These are phyloP conservation scores for Polygonum aviculare DNA, from an alignment of 148 eudicot species.

Conservation along the genomic window DNA sequence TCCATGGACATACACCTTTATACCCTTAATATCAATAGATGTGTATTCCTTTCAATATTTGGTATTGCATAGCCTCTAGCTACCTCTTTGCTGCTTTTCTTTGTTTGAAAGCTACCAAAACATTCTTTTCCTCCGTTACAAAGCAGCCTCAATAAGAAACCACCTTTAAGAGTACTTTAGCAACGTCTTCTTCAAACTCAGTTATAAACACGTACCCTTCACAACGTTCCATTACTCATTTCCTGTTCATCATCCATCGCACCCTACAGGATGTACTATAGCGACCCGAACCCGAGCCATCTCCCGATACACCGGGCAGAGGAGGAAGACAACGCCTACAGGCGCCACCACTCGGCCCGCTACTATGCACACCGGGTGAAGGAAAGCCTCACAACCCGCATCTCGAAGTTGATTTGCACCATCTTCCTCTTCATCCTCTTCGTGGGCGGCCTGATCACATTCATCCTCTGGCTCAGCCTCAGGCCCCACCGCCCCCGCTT, in stretches of 20 bases:
- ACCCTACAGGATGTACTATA: not conserved
- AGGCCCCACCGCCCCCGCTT: conserved; percentile 80
- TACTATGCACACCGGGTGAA: conserved; percentile 58
- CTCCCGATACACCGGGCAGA: not conserved
- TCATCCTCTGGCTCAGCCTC: conserved; percentile 70
- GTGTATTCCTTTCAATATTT: not conserved
- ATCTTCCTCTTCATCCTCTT: conserved; percentile 42
- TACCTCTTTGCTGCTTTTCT: not conserved
- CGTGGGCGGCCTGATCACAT: conserved; percentile 44
- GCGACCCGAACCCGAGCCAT: not conserved
- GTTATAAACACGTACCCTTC: not conserved
- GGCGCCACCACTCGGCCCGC: conserved; percentile 43
- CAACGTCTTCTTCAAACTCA: not conserved
- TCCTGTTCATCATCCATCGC: not conserved
- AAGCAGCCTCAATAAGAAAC: not conserved
- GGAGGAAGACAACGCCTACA: conserved; percentile 2
- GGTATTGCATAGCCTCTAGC: not conserved
- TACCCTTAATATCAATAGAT: not conserved
- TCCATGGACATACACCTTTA: not conserved
- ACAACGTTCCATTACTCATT: not conserved
- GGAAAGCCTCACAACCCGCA: conserved; percentile 65
- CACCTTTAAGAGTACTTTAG: not conserved
- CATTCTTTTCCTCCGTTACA: not conserved
- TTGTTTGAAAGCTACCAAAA: not conserved
- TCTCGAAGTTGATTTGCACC: conserved; percentile 64